phyloP scores from a whole-genome alignment of 1,139 yeast species.

The Taphrina wiesneri region DNA sequence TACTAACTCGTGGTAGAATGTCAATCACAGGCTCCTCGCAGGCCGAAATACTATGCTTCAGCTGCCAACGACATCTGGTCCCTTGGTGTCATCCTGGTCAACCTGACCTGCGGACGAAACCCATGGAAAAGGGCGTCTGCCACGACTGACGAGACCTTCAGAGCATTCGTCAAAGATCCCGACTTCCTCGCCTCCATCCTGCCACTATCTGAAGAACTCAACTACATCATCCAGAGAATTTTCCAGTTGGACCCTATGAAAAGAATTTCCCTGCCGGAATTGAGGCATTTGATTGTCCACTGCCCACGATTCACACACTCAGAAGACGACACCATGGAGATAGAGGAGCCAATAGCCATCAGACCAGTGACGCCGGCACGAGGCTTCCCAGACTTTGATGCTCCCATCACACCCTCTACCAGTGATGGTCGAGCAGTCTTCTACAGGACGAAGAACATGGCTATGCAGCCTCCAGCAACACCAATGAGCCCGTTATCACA shows the following conservation, averaged over 20 bases:
- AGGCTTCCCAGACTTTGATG: not conserved
- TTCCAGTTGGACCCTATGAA: conserved; percentile 64
- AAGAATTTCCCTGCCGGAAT: conserved; percentile 57
- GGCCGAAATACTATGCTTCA: conserved; percentile 48
- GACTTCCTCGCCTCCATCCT: conserved; percentile 61
- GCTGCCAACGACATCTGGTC: conserved; percentile 87
- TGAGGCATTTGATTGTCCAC: conserved; percentile 44
- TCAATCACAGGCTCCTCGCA: conserved; percentile 33
- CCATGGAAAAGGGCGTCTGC: conserved; percentile 87
- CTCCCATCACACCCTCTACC: conserved; percentile 27
- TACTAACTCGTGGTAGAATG: conserved; percentile 31
- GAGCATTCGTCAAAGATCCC: conserved; percentile 55
- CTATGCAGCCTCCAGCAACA: conserved; percentile 3
- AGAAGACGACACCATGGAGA: conserved; percentile 22
- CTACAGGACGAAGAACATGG: not conserved
- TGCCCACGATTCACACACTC: conserved; percentile 40
- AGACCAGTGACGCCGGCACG: conserved; percentile 8
- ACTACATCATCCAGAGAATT: conserved; percentile 56
- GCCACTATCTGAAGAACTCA: conserved; percentile 66
- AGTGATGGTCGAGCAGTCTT: conserved; percentile 17
- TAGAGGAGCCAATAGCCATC: not conserved
- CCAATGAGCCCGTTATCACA: conserved; percentile 7
- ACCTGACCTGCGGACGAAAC: conserved; percentile 77
- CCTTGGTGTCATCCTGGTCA: conserved; percentile 74
- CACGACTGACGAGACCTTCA: conserved; percentile 58